Percentiles rank a stretch among this genome's conserved stretches.
Conservation (phyloP, 148 eudicot genomes). For the Persicaria tinctoria region DNA sequence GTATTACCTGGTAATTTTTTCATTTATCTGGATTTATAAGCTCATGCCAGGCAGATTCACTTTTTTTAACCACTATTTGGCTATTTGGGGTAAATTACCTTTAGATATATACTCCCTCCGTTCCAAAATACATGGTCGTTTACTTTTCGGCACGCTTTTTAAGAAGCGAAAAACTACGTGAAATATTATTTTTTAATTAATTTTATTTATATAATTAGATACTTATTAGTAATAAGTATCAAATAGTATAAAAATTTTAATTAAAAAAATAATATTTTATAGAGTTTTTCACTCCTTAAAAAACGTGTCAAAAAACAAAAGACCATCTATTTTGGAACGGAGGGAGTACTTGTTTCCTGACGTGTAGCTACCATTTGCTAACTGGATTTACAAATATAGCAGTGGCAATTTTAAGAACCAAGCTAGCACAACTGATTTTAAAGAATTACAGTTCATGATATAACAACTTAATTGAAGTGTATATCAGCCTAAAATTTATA, state of each 20-base stretch:
- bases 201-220: no score
- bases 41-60: background rate
- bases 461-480: background rate
- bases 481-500: background rate
- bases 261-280: no score
- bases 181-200: no score
- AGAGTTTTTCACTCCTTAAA: no score
- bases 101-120: background rate
- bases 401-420: background rate
- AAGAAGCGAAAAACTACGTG: no score
- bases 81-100: background rate
- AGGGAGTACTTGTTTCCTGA: background rate
- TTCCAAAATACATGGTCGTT: no score
- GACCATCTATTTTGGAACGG: no score
- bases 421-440: background rate
- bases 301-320: no score
- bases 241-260: no score
- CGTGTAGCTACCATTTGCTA: background rate
- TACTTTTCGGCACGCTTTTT: no score
- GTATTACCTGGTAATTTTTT: background rate
- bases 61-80: background rate
- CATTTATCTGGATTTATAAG: background rate
- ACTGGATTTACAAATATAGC: slow-evolving; percentile 5
- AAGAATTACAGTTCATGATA: background rate
- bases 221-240: no score